Percentiles rank a stretch among this genome's conserved stretches.
phyloP scores from a whole-genome alignment of 1,139 yeast genomes.

The Entelexis paramagnoliae region DNA sequence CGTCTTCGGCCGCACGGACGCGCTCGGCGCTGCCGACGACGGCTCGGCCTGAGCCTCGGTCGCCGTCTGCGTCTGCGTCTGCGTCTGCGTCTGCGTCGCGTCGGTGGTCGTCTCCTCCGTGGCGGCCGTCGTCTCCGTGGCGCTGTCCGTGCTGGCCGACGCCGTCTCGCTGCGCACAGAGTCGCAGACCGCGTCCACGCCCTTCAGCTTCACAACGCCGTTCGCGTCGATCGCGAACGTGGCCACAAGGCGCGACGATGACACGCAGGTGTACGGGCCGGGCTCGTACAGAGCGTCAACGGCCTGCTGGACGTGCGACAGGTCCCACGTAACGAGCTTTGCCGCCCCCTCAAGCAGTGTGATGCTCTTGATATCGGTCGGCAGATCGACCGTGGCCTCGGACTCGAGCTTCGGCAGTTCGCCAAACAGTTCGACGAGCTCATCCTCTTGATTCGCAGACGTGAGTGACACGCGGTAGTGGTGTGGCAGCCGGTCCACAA shows the following conservation, averaged over 20 bases:
- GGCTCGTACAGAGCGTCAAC: conserved; percentile 15
- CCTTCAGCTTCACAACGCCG: conserved; percentile 27
- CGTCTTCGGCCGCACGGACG: conserved; percentile 13
- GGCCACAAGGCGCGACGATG: conserved; percentile 24
- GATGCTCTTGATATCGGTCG: conserved; percentile 24
- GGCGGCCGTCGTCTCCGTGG: not conserved
- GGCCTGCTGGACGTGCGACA: conserved; percentile 14
- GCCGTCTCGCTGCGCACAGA: conserved; percentile 11
- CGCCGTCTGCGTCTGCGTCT: not conserved
- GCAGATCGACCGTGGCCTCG: conserved; percentile 15
- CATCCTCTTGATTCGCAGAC: not conserved
- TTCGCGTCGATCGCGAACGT: conserved; percentile 26
- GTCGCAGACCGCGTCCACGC: conserved; percentile 22
- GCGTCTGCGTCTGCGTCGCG: not conserved
- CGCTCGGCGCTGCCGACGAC: not conserved
- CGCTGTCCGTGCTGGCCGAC: not conserved
- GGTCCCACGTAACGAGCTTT: conserved; percentile 13
- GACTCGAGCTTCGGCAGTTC: conserved; percentile 29
- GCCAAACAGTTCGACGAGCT: conserved; percentile 25
- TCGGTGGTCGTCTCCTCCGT: not conserved
- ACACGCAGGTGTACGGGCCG: conserved; percentile 20
- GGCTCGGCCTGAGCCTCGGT: not conserved
- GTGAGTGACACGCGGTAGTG: conserved; percentile 30
- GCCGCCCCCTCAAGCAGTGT: conserved; percentile 24
- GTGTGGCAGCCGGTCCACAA: conserved; percentile 46